Conservation (phyloP, 148 eudicot genomes). For the Oxyria digyna region DNA sequence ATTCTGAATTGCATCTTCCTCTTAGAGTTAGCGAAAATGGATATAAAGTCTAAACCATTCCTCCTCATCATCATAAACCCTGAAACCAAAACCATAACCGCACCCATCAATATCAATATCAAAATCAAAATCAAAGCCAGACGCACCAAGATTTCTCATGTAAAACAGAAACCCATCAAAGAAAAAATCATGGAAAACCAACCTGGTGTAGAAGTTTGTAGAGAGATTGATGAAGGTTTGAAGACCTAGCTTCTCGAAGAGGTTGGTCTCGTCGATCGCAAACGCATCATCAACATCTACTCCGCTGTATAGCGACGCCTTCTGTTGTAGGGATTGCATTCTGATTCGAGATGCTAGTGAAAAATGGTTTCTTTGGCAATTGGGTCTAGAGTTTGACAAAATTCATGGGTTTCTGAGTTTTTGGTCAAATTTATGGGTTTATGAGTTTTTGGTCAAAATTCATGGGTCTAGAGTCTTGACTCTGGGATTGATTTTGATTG, state of each 20-base stretch:
- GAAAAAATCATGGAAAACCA: neutral
- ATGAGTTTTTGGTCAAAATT: too few relatives aligned
- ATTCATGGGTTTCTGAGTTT: neutral
- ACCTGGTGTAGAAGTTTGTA: conserved; percentile 86
- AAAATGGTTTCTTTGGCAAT: neutral
- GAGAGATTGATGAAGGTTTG: conserved; percentile 71
- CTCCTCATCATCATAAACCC: conserved; percentile 92
- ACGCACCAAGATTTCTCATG: neutral
- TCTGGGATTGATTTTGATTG: too few relatives aligned
- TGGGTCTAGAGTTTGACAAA: neutral
- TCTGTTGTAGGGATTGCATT: conserved; percentile 80
- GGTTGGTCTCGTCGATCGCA: conserved; percentile 71
- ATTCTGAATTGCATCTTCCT: conserved; percentile 92
- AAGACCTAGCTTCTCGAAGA: conserved; percentile 69
- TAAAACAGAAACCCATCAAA: neutral
- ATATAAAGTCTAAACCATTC: conserved; percentile 96
- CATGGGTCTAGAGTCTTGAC: too few relatives aligned
- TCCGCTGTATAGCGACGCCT: conserved; percentile 84
- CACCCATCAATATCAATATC: neutral
- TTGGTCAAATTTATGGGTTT: too few relatives aligned
- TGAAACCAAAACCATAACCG: conserved; percentile 9
- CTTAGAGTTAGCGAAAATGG: conserved; percentile 68
- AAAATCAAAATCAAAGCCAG: neutral
- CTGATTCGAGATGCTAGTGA: too few relatives aligned
- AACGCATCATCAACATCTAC: conserved; percentile 57